Evolutionary conservation across 2,329 filamentous ascomycete species (phyloP).

Genomic region (Fusarium redolens): DNA sequence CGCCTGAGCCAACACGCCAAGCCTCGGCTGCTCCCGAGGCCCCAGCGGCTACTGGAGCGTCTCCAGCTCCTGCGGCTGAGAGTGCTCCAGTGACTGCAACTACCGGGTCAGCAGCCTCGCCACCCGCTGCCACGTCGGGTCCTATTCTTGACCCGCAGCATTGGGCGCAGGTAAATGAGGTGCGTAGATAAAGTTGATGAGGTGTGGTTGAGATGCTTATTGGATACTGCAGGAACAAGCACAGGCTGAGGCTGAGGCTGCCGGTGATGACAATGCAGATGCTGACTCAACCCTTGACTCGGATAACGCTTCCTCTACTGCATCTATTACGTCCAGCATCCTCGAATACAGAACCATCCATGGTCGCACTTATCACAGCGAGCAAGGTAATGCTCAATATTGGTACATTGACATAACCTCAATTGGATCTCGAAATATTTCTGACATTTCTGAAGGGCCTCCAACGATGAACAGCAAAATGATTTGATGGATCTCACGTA

Average conservation of each 20-base stretch:
- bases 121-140: background rate
- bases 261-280: background rate
- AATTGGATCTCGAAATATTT: background rate
- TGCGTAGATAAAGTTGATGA: background rate
- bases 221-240: background rate
- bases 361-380: constrained; percentile 40
- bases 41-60: background rate
- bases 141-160: constrained; percentile 33
- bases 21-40: background rate
- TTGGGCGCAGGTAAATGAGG: constrained; percentile 34
- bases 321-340: constrained; percentile 38
- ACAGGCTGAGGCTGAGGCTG: background rate
- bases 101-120: background rate
- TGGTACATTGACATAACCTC: constrained; percentile 13
- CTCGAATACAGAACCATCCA: constrained; percentile 38
- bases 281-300: constrained; percentile 3
- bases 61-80: background rate
- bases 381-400: constrained; percentile 41
- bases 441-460: constrained; percentile 27
- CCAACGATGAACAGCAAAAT: constrained; percentile 37
- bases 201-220: background rate
- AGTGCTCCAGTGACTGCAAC: background rate
- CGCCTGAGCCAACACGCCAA: background rate
- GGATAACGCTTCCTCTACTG: constrained; percentile 31
- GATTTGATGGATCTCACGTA: constrained; percentile 41